Base-by-base conservation (phyloP, 2,329 filamentous ascomycete species). In the Cladosporium sphaerospermum region DNA sequence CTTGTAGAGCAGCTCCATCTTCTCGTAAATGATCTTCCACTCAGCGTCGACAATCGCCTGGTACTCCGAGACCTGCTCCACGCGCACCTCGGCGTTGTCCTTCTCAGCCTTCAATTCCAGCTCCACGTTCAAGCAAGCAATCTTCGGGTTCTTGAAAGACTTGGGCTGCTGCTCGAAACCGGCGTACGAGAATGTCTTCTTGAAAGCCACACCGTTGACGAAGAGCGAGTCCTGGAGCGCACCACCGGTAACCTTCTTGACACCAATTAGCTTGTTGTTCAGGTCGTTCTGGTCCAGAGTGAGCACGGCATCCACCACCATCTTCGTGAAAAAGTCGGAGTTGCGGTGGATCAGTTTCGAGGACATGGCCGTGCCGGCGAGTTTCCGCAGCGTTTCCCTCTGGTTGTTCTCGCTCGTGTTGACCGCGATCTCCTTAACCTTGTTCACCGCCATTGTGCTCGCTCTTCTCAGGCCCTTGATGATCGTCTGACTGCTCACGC, bases 21-120 rank as follows among this genome's bases (percentile, higher is more conserved):
- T 99, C 79, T 96, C 92, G 83, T 86, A 97, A 72, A 99, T 99
- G 69, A 99, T 99, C 74, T 96, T 90, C 93, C 93, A 99, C 74
- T 99, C 93, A 31, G 93, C 93, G 68, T 99, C 93, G 69, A 99
- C 93, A 63, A 99, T 96, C 58, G 93, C 93, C 76, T 99, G 93
- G 77, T 99, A 99, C 75, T 99, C 93, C 16, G 92, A 95, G 49
- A 99, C 93, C 73, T 97, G 91, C 75, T 97, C 93, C 54, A 99
- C 91, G 55, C 93, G 86, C 59, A 99, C 90, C 77, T 99, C 93
- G 55, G 93, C 93, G 67, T 99, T 99, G 76, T 99, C 93, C 80
- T 96, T 99, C 73, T 99, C 93, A 57, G 89, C 92, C 83, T 99
- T 99, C 63, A 99, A 79, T 76, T 99, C 93, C 57, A 99, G 80